Base-by-base conservation (phyloP, 2,329 filamentous ascomycete genomes). In the Sporothrix globosa region DNA sequence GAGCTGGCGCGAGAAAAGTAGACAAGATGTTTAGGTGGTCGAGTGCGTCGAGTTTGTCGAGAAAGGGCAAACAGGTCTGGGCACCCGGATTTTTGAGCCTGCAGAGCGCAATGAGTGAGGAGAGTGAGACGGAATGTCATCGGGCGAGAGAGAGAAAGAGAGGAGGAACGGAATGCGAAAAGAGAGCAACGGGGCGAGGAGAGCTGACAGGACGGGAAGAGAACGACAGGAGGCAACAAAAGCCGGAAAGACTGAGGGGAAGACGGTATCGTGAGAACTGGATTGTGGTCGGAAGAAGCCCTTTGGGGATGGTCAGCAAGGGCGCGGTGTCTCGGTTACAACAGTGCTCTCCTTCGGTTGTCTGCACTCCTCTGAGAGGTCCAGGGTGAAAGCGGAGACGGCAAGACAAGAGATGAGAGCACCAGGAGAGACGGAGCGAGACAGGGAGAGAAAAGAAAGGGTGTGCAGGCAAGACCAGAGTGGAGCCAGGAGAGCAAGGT, bases 401-500 rank as follows among this genome's bases (percentile, higher is more conserved):
- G 9, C 24, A 30, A 27, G 68, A 53, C 19, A 41, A 53, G 46
- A 53, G 48, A 46, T 3, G 30, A 61, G 46, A 41, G 46, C 17
- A 50, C 52, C 30, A 67, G 13, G 27, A 14, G 21, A 53, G 21
- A 69, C 24, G 6, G 14, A 65, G 19, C 27, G 39, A 46, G 53
- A 54, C 41, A 65, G 50, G 21, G 34, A 34, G 58, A 46, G 14
- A 13, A 54, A 53, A 69, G 44, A 44, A 44, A 69, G 67, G 67
- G 54, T 61, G 67, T 69, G 67, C 19, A 61, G 34, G 44, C 54
- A 69, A 69, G 44, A 61, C 67, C n/a, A 19, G 24, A 24, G 67
- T 69, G 67, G 67, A 53, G 67, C 34, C 54, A 34, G 50, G 61
- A 61, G 67, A 14, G 14, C 27, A 27, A 69, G 68, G 56, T 63